Conservation (phyloP, 2,329 filamentous ascomycete genomes). For the Sporothrix brasiliensis region DNA sequence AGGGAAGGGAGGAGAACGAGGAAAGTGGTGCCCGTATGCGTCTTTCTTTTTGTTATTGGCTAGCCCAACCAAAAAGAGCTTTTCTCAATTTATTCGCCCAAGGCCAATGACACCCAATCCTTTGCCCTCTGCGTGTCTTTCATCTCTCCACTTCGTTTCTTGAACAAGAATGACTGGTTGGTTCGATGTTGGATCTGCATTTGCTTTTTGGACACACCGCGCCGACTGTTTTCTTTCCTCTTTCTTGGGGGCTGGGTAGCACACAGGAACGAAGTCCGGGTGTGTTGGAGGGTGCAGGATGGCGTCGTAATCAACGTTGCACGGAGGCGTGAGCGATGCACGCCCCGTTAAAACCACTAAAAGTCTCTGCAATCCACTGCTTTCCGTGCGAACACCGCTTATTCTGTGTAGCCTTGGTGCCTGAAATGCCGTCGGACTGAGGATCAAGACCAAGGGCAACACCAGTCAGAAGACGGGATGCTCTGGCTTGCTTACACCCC, state of each 20-base stretch:
- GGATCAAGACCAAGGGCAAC: background rate
- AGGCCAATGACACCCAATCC: constrained; percentile 27
- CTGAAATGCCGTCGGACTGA: background rate
- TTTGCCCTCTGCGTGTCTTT: background rate
- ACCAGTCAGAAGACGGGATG: background rate
- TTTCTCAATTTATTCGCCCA: background rate
- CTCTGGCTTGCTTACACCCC: background rate
- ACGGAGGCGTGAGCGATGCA: too few species aligned
- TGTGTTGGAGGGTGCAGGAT: background rate
- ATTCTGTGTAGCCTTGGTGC: constrained; percentile 25
- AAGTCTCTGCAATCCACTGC: constrained; percentile 15
- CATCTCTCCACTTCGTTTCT: background rate
- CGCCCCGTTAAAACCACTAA: background rate
- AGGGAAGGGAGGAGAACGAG: background rate
- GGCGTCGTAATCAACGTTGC: constrained; percentile 4
- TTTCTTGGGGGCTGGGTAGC: constrained; percentile 6
- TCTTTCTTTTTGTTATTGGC: constrained; percentile 17
- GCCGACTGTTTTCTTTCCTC: background rate
- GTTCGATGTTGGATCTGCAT: background rate
- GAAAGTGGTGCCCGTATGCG: background rate
- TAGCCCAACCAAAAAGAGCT: background rate
- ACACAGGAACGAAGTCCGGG: constrained; percentile 5
- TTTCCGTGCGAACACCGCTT: background rate
- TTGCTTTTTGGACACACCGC: background rate
- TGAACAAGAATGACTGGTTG: constrained; percentile 3